Evolutionary conservation across 257 asterid genomes (phyloP).

Genomic region (Solanum sitiens): DNA sequence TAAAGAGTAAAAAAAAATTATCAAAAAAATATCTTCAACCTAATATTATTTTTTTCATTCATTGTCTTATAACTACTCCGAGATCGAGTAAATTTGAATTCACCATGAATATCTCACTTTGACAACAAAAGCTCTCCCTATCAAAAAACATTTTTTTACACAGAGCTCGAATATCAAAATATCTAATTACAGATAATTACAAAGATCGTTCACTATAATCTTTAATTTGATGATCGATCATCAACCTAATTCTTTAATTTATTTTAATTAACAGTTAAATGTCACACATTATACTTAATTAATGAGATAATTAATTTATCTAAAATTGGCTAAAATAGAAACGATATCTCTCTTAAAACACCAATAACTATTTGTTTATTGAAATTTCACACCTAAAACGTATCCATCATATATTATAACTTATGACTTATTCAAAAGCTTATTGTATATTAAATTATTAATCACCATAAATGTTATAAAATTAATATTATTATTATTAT

Average conservation of each 20-base stretch:
- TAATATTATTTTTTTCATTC: background rate
- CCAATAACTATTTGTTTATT: background rate
- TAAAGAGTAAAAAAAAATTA: background rate
- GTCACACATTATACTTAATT: background rate
- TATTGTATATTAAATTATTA: background rate
- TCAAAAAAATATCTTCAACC: background rate
- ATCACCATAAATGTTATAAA: background rate
- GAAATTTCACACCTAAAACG: background rate
- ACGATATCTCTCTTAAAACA: background rate
- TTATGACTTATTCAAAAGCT: background rate
- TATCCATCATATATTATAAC: background rate
- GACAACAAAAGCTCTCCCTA: background rate
- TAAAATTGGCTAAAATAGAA: background rate
- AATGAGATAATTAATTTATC: background rate
- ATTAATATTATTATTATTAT: background rate
- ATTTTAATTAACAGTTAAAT: background rate
- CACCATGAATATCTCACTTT: rapidly evolving
- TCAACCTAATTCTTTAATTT: background rate
- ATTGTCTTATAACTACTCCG: background rate
- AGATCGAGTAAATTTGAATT: background rate
- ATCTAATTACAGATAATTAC: background rate
- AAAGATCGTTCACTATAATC: background rate
- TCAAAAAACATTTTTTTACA: background rate
- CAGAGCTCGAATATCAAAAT: rapidly evolving
- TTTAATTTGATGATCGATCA: background rate